Evolutionary conservation across 768 basidiomycete species (phyloP).

Genomic region (Suillus paluster): DNA sequence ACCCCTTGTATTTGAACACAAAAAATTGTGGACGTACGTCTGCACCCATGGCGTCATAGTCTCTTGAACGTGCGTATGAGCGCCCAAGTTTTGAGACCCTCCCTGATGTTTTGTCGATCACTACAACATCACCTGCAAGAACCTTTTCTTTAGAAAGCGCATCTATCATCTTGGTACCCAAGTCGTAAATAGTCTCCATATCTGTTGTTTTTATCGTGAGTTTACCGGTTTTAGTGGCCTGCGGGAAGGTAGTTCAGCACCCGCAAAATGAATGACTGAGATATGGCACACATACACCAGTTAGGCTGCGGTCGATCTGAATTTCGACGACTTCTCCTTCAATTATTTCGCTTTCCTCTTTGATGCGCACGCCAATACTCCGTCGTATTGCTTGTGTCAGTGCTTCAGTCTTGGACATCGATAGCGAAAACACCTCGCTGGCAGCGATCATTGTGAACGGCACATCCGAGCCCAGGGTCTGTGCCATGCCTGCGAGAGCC

Average conservation of each 20-base stretch:
- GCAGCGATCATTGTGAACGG: slow-evolving; percentile 98
- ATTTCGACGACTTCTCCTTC: slow-evolving; percentile 99
- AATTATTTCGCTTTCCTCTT: slow-evolving; percentile 96
- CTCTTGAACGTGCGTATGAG: slow-evolving; percentile 94
- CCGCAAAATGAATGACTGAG: neutral
- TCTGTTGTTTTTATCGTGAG: slow-evolving; percentile 97
- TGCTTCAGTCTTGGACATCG: slow-evolving; percentile 98
- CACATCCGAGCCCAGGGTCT: slow-evolving; percentile 90
- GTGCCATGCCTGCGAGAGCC: slow-evolving; percentile 80
- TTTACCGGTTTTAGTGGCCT: slow-evolving; percentile 98
- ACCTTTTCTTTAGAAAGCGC: slow-evolving; percentile 97
- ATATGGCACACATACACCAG: slow-evolving; percentile 65
- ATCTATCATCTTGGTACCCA: slow-evolving; percentile 99
- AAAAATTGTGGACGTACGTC: slow-evolving; percentile 65
- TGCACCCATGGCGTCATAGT: slow-evolving; percentile 99
- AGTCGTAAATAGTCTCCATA: slow-evolving; percentile 99
- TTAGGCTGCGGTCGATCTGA: slow-evolving; percentile 95
- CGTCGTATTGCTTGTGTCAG: slow-evolving; percentile 95
- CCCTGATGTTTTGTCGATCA: slow-evolving; percentile 97
- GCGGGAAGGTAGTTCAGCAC: slow-evolving; percentile 8
- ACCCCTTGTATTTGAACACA: neutral
- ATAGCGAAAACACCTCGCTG: slow-evolving; percentile 96
- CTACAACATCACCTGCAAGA: slow-evolving; percentile 90
- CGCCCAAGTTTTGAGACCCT: slow-evolving; percentile 96
- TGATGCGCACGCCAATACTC: slow-evolving; percentile 96